phyloP scores from a whole-genome alignment of 108 stramenopile genomes.

The Nannochloropsis granulata region DNA sequence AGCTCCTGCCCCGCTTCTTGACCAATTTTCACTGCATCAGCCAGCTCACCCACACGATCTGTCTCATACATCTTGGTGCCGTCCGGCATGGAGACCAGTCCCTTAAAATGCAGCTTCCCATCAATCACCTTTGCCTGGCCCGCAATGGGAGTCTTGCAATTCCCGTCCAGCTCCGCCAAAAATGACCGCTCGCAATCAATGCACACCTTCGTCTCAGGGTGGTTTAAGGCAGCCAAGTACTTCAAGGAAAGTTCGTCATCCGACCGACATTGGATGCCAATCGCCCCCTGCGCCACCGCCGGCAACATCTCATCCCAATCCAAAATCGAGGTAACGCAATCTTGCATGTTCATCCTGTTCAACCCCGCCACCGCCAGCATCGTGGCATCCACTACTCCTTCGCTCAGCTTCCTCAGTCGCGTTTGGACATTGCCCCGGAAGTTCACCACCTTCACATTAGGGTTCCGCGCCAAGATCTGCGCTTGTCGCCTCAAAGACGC shows the following conservation, averaged over 20 bases:
- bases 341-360: slow-evolving; percentile 92
- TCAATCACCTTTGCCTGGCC: slow-evolving; percentile 40
- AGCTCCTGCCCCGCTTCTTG: slow-evolving; percentile 38
- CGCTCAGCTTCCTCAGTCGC: slow-evolving; percentile 92
- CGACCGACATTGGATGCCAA: slow-evolving; percentile 93
- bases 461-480: slow-evolving; percentile 80
- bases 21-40: slow-evolving; percentile 36
- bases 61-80: slow-evolving; percentile 26
- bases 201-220: slow-evolving; percentile 61
- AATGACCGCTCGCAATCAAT: slow-evolving; percentile 98
- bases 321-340: slow-evolving; percentile 70
- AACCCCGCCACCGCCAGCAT: slow-evolving; percentile 95
- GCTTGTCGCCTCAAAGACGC: slow-evolving; percentile 94
- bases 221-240: slow-evolving; percentile 78
- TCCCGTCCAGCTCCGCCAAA: slow-evolving; percentile 91
- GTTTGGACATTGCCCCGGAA: slow-evolving; percentile 99
- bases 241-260: slow-evolving; percentile 75
- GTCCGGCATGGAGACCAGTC: slow-evolving; percentile 38
- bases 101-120: slow-evolving; percentile 34
- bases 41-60: slow-evolving; percentile 25
- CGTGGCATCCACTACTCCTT: slow-evolving; percentile 79
- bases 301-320: slow-evolving; percentile 91
- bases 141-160: slow-evolving; percentile 99
- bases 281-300: slow-evolving; percentile 98
- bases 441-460: slow-evolving; percentile 86